A percentile compares a stretch with the other conserved stretches of the same genome.
Evolutionary conservation across 306 rosid species (phyloP).

Genomic region (Prunus mongolica): DNA sequence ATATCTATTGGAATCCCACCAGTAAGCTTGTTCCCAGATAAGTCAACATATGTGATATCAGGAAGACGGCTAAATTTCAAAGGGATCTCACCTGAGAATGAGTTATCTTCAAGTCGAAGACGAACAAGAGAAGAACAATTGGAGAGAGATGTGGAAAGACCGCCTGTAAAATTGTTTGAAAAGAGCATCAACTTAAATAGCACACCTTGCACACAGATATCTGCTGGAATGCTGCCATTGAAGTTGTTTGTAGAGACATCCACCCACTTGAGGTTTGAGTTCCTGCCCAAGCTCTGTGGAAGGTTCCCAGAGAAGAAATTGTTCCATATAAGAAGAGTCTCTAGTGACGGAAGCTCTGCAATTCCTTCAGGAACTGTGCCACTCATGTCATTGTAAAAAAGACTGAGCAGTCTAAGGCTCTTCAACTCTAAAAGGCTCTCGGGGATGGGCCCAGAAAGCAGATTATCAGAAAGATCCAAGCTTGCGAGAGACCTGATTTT

Average conservation of each 20-base stretch:
- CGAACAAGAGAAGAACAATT: conserved; percentile 90
- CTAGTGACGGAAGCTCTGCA: conserved; percentile 76
- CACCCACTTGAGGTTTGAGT: conserved; percentile 72
- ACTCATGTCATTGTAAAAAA: conserved; percentile 80
- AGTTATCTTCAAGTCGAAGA: conserved; percentile 79
- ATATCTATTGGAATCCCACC: conserved; percentile 82
- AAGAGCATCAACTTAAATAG: conserved; percentile 72
- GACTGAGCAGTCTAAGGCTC: conserved; percentile 67
- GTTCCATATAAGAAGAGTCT: conserved; percentile 83
- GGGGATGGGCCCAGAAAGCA: conserved; percentile 74
- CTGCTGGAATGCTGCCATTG: conserved; percentile 62
- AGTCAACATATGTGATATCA: conserved; percentile 62
- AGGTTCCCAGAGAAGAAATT: conserved; percentile 69
- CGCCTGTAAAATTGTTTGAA: conserved; percentile 69
- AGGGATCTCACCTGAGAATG: conserved; percentile 60
- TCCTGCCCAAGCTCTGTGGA: conserved; percentile 67
- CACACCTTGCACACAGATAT: conserved; percentile 54
- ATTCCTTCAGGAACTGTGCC: conserved; percentile 67
- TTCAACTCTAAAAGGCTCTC: conserved; percentile 63
- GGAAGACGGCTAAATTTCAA: conserved; percentile 56
- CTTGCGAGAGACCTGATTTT: conserved; percentile 37
- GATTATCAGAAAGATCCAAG: conserved; percentile 88
- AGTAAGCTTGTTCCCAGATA: conserved; percentile 61
- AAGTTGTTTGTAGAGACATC: conserved; percentile 79
- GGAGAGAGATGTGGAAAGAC: conserved; percentile 51